Conservation (phyloP, 225 moss, liverwort and hornwort species). For the Pleurozium schreberi region DNA sequence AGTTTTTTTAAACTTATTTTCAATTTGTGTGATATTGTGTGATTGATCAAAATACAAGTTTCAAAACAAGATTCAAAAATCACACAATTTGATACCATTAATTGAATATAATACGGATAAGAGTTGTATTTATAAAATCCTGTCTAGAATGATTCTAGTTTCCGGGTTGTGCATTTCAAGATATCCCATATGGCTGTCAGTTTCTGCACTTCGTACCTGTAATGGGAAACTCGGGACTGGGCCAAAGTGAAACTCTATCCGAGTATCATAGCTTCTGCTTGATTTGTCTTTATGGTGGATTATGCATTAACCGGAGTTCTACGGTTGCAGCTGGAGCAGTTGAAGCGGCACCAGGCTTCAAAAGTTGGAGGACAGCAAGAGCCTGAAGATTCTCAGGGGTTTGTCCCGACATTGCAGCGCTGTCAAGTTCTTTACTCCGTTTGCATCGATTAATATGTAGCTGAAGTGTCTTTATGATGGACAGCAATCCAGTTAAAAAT, state of each 20-base stretch:
- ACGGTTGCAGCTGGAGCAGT: conserved; percentile 68
- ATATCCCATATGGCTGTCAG: not conserved
- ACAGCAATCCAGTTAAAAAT: not conserved
- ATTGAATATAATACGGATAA: too few species aligned
- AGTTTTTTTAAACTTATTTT: not conserved
- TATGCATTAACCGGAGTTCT: not conserved
- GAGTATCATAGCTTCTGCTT: not conserved
- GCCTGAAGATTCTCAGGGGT: conserved; percentile 38
- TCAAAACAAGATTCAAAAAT: too few species aligned
- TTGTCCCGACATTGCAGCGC: not conserved
- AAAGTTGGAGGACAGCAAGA: conserved; percentile 28
- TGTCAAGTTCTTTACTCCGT: not conserved
- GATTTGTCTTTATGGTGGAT: not conserved
- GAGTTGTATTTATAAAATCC: not conserved
- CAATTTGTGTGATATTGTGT: not conserved
- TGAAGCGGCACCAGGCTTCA: conserved; percentile 45
- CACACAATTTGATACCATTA: too few species aligned
- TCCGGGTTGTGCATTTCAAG: not conserved
- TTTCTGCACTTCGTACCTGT: too few species aligned
- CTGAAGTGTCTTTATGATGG: not conserved
- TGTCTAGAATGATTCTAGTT: not conserved
- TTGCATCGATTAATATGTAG: not conserved
- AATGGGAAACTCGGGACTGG: not conserved
- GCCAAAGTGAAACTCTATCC: not conserved
- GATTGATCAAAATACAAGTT: not conserved